Base-by-base conservation (phyloP, 148 eudicot species). In the Rheum nobile region DNA sequence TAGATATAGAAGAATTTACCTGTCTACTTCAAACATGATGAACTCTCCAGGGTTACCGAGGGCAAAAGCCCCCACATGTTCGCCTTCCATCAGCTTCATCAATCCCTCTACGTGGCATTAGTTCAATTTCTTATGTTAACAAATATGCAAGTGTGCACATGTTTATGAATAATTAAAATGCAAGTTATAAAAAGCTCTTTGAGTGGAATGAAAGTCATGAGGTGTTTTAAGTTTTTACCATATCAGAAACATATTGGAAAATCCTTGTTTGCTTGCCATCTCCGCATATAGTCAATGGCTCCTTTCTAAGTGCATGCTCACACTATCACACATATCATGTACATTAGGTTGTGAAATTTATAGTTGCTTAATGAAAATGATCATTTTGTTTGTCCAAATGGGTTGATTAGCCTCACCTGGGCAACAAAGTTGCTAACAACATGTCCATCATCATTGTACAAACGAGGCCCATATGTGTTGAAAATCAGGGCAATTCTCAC, bases 211-310 rank as follows among this genome's bases (percentile, higher is more conserved):
- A 28, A 26, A 57, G 67, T 57, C 16, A 12, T 3, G 17, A 57
- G 26, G 57, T n/a, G n/a, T n/a, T n/a, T 50, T 4, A 10, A 21
- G 24, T n/a, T n/a, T 82, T 80, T 84, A 93, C 97, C 96, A 95
- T 63, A 80, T 95, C 99, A 12, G 97, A 91, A 72, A 95, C 99
- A 72, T 75, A 95, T 77, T 91, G 99, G 82, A 95, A 91, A 70
- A 97, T 95, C 80, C 99, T 88, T 5, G 99, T 95, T 75, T 95
- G 99, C 85, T 92, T 95, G 70, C 99, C 99, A 32, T 95, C 96
- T 34, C 99, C 99, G 74, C 92, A 95, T 34, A 95, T 96, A 0
- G 99, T 95, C 86, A 92, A 77, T 4, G 96, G 96, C 80, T 88
- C 93, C 83, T 92, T 92, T 84, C 99, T 95, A 65, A 95, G 75